Conservation (phyloP, 1,139 yeast genomes). For the Meyerozyma carpophila region DNA sequence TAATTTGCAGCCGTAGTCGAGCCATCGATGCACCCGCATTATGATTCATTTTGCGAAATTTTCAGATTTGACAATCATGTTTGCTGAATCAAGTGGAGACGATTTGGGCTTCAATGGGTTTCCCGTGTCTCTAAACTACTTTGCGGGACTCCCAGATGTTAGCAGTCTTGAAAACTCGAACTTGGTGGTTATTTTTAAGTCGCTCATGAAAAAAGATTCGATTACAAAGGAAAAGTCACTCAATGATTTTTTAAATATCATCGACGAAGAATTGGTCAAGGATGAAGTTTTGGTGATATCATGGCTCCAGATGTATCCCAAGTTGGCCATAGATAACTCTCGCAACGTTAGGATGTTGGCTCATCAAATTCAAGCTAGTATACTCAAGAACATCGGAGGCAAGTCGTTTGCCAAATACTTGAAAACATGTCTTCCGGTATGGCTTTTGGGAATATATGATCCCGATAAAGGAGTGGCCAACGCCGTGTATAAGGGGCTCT, state of each 20-base stretch:
- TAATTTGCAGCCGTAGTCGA: background rate
- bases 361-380: constrained; percentile 58
- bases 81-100: background rate
- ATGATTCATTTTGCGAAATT: background rate
- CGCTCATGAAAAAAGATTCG: constrained; percentile 70
- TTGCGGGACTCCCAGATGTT: constrained; percentile 75
- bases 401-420: constrained; percentile 55
- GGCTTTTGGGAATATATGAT: constrained; percentile 71
- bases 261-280: constrained; percentile 8
- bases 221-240: constrained; percentile 82
- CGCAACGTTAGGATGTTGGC: constrained; percentile 55
- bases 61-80: background rate
- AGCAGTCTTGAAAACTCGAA: constrained; percentile 52
- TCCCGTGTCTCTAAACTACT: constrained; percentile 67
- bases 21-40: background rate
- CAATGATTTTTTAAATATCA: constrained; percentile 36
- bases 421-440: constrained; percentile 64
- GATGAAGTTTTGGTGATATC: constrained; percentile 52
- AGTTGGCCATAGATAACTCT: constrained; percentile 67
- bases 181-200: constrained; percentile 63
- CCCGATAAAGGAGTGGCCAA: constrained; percentile 55
- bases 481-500: constrained; percentile 43
- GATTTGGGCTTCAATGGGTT: constrained; percentile 51
- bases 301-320: constrained; percentile 82
- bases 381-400: constrained; percentile 52